These are phyloP conservation scores for Suillus decipiens DNA, from an alignment of 768 basidiomycete species.

Conservation along the genomic window DNA sequence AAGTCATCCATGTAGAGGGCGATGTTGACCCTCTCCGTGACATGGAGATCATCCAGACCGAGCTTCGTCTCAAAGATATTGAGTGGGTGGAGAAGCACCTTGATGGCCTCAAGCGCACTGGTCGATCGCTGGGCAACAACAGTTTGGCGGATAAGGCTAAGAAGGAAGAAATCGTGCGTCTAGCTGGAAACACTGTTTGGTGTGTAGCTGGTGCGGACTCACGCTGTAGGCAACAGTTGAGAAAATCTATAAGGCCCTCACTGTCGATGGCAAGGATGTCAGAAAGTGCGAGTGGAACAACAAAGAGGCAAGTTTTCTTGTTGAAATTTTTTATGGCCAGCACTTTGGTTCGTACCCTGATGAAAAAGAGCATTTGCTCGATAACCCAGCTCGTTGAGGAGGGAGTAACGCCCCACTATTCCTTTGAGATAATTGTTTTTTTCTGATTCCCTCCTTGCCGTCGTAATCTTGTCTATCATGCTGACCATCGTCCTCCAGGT, in stretches of 20 bases:
- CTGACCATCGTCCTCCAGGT: conserved; percentile 24
- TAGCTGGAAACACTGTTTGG: neutral
- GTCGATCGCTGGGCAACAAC: conserved; percentile 68
- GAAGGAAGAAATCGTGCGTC: conserved; percentile 91
- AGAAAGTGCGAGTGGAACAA: conserved; percentile 93
- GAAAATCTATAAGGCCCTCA: conserved; percentile 78
- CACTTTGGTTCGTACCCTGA: conserved; percentile 28
- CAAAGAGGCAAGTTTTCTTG: conserved; percentile 78
- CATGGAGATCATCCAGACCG: conserved; percentile 96
- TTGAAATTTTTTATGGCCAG: conserved; percentile 9
- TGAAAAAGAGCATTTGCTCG: conserved; percentile 88
- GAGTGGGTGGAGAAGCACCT: conserved; percentile 97
- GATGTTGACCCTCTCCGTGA: conserved; percentile 95
- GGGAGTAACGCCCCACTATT: conserved; percentile 86
- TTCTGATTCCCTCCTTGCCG: conserved; percentile 38
- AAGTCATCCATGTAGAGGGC: conserved; percentile 98
- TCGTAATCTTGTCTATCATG: conserved; percentile 3
- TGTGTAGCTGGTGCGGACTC: conserved; percentile 18
- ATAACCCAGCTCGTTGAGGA: conserved; percentile 95
- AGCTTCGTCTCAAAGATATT: conserved; percentile 94
- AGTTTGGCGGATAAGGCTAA: conserved; percentile 91
- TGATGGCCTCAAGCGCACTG: conserved; percentile 73
- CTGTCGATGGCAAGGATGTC: conserved; percentile 83
- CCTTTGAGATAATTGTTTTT: conserved; percentile 62
- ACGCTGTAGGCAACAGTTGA: conserved; percentile 71